Evolutionary conservation across 164 flowering plant genomes (phyloP).

Genomic region (Amborella trichopoda): DNA sequence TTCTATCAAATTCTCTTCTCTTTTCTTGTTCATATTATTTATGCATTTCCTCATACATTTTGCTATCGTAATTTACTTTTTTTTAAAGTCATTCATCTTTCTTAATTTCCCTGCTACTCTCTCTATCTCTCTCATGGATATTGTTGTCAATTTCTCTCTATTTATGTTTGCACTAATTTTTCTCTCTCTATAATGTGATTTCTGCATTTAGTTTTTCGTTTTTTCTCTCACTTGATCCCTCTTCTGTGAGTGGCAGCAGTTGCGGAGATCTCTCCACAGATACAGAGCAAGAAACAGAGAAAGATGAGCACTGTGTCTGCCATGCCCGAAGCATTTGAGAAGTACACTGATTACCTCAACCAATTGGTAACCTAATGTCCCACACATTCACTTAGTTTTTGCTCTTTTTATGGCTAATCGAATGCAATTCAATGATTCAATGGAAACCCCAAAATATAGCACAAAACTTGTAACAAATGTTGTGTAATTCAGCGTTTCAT

Average conservation of each 20-base stretch:
- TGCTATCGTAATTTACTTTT: too few species aligned
- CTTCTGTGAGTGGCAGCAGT: constrained; percentile 5
- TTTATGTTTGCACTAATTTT: too few species aligned
- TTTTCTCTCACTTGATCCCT: too few species aligned
- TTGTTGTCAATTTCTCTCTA: too few species aligned
- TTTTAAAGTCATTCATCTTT: too few species aligned
- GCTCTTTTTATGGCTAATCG: background rate
- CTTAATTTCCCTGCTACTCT: too few species aligned
- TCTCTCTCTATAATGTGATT: background rate
- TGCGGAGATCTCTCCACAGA: constrained; percentile 18
- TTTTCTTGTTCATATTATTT: too few species aligned
- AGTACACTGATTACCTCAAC: constrained; percentile 43
- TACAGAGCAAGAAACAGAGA: constrained; percentile 24
- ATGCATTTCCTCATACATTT: too few species aligned
- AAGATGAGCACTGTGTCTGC: constrained; percentile 23
- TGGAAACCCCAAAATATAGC: background rate
- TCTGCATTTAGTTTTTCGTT: background rate
- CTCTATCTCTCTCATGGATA: too few species aligned
- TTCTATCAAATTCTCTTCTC: too few species aligned
- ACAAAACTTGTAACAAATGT: background rate
- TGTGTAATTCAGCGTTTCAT: background rate
- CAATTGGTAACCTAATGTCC: constrained; percentile 20
- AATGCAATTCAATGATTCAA: background rate
- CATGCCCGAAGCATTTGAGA: constrained; percentile 30
- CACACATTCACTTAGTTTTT: background rate